A percentile compares a stretch with the other conserved stretches of the same genome.
These are phyloP conservation scores for Marasmius tenuissimus DNA, from an alignment of 1,284 basidiomycete genomes.

Conservation along the genomic window DNA sequence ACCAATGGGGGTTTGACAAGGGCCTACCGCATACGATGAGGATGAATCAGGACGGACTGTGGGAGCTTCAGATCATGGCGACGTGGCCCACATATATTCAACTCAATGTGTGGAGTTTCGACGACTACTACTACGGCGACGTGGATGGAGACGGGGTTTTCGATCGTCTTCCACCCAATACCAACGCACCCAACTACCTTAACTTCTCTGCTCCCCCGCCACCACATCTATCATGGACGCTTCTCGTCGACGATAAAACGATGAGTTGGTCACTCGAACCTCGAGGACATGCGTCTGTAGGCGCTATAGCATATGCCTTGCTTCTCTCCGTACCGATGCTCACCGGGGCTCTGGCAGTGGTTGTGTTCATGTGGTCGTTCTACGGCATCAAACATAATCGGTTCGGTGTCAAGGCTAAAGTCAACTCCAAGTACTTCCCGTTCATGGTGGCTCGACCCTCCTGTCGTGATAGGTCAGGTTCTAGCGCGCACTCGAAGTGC, in stretches of 20 bases:
- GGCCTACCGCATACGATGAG: conserved; percentile 72
- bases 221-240: conserved; percentile 83
- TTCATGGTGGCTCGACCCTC: conserved; percentile 56
- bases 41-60: conserved; percentile 59
- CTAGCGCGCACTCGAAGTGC: conserved; percentile 62
- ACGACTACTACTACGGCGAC: conserved; percentile 91
- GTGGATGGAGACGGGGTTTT: conserved; percentile 83
- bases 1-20: conserved; percentile 86
- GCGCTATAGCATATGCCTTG: conserved; percentile 83
- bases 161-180: conserved; percentile 88
- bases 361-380: conserved; percentile 92
- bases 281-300: conserved; percentile 77
- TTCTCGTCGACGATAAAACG: conserved; percentile 75
- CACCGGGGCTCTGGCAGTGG: conserved; percentile 79
- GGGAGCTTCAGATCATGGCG: conserved; percentile 84
- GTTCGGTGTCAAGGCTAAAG: conserved; percentile 80
- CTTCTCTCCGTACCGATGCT: conserved; percentile 80
- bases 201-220: conserved; percentile 85
- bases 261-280: conserved; percentile 80
- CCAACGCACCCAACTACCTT: conserved; percentile 80
- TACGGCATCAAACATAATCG: conserved; percentile 93
- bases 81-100: conserved; percentile 87
- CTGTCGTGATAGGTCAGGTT: conserved; percentile 47
- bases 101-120: conserved; percentile 85
- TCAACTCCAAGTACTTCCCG: conserved; percentile 72